These are phyloP conservation scores for Colletotrichum sidae DNA, from an alignment of 2,329 filamentous ascomycete genomes.

Conservation along the genomic window DNA sequence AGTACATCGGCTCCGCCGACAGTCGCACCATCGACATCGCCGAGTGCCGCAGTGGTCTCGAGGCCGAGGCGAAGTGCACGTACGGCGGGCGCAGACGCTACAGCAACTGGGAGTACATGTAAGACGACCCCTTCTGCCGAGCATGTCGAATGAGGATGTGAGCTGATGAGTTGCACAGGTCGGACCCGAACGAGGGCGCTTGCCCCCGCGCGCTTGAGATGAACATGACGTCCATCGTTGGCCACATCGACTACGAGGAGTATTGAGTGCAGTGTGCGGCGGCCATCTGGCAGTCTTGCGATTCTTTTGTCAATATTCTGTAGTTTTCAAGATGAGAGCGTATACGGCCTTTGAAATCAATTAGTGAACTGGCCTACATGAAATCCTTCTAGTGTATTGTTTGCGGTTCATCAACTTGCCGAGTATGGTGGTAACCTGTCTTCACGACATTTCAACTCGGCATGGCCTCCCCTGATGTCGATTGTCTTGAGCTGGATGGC, in stretches of 20 bases:
- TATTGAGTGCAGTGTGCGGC: too few species aligned
- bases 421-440: too few species aligned
- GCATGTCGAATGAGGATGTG: not conserved
- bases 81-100: not conserved
- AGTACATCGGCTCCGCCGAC: not conserved
- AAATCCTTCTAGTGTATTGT: too few species aligned
- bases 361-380: too few species aligned
- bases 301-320: too few species aligned
- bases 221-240: not conserved
- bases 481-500: too few species aligned
- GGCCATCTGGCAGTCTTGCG: too few species aligned
- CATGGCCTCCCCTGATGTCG: too few species aligned
- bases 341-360: too few species aligned
- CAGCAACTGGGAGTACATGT: conserved; percentile 4
- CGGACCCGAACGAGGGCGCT: not conserved
- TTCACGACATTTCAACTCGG: too few species aligned
- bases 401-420: too few species aligned
- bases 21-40: not conserved
- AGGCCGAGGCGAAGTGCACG: not conserved
- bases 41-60: not conserved
- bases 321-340: too few species aligned
- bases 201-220: not conserved
- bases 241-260: not conserved
- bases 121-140: not conserved
- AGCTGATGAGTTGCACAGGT: not conserved